Evolutionary conservation across 176 grass and related monocot species (phyloP), one percentile per base, ranked within the genome.

Genomic region (Themeda triandra): DNA sequence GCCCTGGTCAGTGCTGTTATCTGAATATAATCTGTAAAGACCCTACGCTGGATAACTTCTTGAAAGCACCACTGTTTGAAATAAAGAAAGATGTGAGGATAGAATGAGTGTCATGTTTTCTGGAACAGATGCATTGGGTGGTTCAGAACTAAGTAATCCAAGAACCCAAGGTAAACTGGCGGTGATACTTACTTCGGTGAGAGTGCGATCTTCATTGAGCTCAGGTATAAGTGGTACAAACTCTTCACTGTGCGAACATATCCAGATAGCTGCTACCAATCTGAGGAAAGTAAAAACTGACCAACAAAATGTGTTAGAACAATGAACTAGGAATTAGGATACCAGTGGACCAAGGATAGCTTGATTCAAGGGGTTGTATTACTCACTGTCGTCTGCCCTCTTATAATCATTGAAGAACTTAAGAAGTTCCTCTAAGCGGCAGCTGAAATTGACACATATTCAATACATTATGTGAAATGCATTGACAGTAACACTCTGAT

Each of bases 241-340:
- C 5, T 69, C 33, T 27, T 59, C 56, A 18, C 3, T 23, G 62
- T 89, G 69, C 13, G 69, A 85, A 62, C 76, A 89, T 18, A 89
- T 89, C 49, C 64, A 36, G 77, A 69, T 69, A 76, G 87, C 87
- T 85, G 63, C 48, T 24, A 84, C 62, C 15, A 80, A 80, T 80
- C 76, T 85, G 87, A 89, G 87, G 82, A 85, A 89, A 80, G 24
- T 12, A 75, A 85, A 74, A 80, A 89, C 87, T 89, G 31, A 85
- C 37, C 15, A 60, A 89, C 17, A 69, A 59, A 69, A 80, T 62
- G 49, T 80, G 69, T 89, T 77, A 25, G 76, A 89, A 85, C 39
- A 24, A 66, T 21, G 46, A 62, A 69, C 54, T n/a, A 62, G 51
- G 51, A 56, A 56, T 21, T 53, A 53, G 17, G 29, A 75, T 18